Base-by-base conservation (phyloP, 2,329 filamentous ascomycete genomes). In the Verticillium longisporum region DNA sequence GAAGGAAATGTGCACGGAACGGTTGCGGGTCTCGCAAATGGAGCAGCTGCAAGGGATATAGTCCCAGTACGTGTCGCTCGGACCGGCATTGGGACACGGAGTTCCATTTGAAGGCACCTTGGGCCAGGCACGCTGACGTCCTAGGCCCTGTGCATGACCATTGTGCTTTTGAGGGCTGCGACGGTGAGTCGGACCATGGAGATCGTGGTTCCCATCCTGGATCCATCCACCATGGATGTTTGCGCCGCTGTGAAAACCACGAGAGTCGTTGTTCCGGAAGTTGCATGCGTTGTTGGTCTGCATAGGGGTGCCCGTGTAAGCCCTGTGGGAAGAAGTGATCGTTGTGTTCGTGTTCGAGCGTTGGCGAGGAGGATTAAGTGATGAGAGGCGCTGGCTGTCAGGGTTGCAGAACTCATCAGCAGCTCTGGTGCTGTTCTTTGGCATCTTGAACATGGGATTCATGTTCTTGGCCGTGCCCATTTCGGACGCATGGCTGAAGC, bases 101-200 rank as follows among this genome's bases (percentile, higher is more conserved):
- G 26, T 5, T 31, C 10, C 33, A 41, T 14, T 36, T 13, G 38
- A 21, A 55, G 53, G 21, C 3, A 14, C 3, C 41, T n/a, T 53
- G 41, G 31, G 36, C n/a, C 15, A 36, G 15, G 6, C 32, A 45
- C 26, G 31, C 3, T 7, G 18, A 2, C 31, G 31, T 33, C 54
- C 54, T 13, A 10, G 18, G 9, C 18, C 26, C 18, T 26, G 10
- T 26, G 15, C 32, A 15, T 33, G 13, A 33, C 15, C 18, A 18
- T 54, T n/a, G 26, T 58, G 33, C 6, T 31, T 53, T 10, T 15
- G 41, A 13, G 31, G 32, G 41, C 41, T 34, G 57, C 31, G 45
- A 33, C 57, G 41, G 13, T 59, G 50, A 33, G 33, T 59, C 3
- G 57, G 57, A 5, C 57, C 57, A 41, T 59, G 57, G n/a, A 59